Percentiles rank a stretch among this genome's conserved stretches.
Conservation (phyloP, 345 rosid species). For the Hibiscus syriacus region DNA sequence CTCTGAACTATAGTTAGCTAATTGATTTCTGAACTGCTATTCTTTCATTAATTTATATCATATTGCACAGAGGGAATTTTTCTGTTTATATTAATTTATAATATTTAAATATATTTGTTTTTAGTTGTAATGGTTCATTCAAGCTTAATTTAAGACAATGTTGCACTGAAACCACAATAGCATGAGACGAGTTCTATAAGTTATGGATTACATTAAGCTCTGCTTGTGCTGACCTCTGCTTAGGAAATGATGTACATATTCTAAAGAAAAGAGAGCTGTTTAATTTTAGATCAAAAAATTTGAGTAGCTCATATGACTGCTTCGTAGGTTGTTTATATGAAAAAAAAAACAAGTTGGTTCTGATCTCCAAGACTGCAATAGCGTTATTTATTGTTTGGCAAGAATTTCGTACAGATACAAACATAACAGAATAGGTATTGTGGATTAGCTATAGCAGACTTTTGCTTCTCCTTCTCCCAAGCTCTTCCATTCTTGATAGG, state of each 20-base stretch:
- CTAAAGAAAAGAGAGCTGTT: not conserved
- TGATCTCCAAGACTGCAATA: not conserved
- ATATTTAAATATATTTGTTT: not conserved
- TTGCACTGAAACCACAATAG: not conserved
- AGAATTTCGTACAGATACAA: not conserved
- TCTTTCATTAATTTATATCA: not conserved
- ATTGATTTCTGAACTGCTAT: not conserved
- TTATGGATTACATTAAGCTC: not conserved
- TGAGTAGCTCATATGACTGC: conserved; percentile 1
- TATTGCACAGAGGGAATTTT: not conserved
- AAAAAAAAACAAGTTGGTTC: not conserved
- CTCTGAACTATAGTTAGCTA: not conserved
- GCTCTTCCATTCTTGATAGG: not conserved
- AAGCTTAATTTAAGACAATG: not conserved
- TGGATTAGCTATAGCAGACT: not conserved
- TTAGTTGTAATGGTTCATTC: not conserved
- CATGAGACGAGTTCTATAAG: not conserved
- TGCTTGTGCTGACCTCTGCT: not conserved
- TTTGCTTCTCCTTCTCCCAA: not conserved
- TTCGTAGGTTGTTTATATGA: not conserved
- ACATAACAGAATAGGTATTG: not conserved
- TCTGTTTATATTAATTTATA: not conserved
- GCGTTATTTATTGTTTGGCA: not conserved
- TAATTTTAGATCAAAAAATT: not conserved
- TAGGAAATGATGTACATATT: not conserved